phyloP scores from a whole-genome alignment of 106 monocot species.

The Ottelia alismoides region DNA sequence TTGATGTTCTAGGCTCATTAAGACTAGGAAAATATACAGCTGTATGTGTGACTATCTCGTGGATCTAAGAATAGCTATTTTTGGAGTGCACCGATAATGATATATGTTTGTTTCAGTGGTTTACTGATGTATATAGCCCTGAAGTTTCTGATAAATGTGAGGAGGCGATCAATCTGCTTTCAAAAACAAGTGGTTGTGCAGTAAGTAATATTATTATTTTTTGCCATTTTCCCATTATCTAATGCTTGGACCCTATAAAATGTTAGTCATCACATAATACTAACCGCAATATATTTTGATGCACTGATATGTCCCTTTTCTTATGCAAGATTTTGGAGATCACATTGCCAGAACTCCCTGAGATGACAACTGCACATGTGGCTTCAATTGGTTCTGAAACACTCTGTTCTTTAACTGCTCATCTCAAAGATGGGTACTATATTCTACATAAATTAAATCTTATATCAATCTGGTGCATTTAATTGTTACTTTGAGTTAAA shows the following conservation, averaged over 20 bases:
- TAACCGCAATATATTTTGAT: constrained; percentile 1
- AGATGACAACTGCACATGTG: constrained; percentile 70
- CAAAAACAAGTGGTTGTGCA: constrained; percentile 58
- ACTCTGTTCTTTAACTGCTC: constrained; percentile 45
- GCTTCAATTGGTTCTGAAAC: constrained; percentile 93
- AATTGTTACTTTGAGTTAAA: no score
- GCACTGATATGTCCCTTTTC: background rate
- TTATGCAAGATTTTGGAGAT: constrained; percentile 60
- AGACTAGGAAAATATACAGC: constrained; percentile 88
- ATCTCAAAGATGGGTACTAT: constrained; percentile 57
- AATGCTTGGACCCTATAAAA: no score
- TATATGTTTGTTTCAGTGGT: constrained; percentile 61
- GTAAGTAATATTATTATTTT: constrained; percentile 39
- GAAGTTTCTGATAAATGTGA: constrained; percentile 80
- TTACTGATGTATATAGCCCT: constrained; percentile 69
- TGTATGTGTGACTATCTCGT: constrained; percentile 20
- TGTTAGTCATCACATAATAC: no score
- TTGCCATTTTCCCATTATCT: no score
- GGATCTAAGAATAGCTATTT: background rate
- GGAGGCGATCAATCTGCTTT: constrained; percentile 59
- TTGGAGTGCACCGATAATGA: no score
- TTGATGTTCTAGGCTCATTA: constrained; percentile 36
- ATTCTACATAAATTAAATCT: background rate
- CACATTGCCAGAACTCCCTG: constrained; percentile 71
- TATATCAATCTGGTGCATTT: no score